These are phyloP conservation scores for Stemphylium vesicarium DNA, from an alignment of 2,329 filamentous ascomycete genomes.

Conservation along the genomic window DNA sequence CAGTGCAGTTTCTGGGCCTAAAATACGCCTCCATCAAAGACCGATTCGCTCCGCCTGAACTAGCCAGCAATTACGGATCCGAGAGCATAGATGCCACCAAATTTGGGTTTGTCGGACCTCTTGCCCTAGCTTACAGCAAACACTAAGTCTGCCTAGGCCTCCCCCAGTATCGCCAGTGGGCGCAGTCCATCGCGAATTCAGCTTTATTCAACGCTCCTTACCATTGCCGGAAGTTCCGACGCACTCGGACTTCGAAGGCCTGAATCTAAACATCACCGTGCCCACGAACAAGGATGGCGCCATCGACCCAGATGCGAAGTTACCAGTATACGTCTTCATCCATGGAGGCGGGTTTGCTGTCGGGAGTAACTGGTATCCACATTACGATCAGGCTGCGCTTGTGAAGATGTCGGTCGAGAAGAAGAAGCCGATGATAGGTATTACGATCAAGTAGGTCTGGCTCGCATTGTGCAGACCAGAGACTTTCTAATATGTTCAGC, in stretches of 20 bases:
- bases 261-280: conserved; percentile 61
- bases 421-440: conserved; percentile 55
- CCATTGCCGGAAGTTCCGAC: conserved; percentile 45
- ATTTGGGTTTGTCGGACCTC: conserved; percentile 40
- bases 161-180: conserved; percentile 49
- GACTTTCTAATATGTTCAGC: conserved; percentile 17
- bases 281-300: conserved; percentile 40
- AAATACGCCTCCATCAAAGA: conserved; percentile 49
- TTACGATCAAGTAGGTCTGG: conserved; percentile 53
- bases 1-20: conserved; percentile 47
- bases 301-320: conserved; percentile 35
- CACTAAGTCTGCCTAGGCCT: conserved; percentile 18
- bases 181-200: conserved; percentile 56
- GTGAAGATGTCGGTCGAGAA: conserved; percentile 54
- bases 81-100: conserved; percentile 41
- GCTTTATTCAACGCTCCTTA: conserved; percentile 57
- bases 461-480: conserved; percentile 36
- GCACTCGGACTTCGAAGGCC: conserved; percentile 57
- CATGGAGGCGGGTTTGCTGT: conserved; percentile 60
- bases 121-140: no score
- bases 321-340: conserved; percentile 61
- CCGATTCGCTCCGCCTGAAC: conserved; percentile 44
- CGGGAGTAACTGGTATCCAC: conserved; percentile 61
- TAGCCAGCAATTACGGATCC: conserved; percentile 34
- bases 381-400: conserved; percentile 56